These are phyloP conservation scores for Sporobolomyces phaffii DNA, from an alignment of 768 basidiomycete species.

Conservation along the genomic window DNA sequence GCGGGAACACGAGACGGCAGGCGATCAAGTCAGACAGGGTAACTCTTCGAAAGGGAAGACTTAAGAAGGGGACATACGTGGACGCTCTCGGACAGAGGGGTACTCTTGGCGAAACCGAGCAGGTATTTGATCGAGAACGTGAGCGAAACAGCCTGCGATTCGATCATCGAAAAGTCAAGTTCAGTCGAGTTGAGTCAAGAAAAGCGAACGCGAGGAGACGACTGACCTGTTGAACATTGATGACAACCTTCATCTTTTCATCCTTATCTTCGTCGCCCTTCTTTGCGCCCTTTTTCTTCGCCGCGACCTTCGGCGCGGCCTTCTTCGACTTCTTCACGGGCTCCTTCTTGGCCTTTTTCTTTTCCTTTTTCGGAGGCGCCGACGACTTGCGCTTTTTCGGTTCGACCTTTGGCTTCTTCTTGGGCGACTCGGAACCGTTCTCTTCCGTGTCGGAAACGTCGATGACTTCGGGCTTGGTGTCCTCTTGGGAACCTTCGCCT, in stretches of 20 bases:
- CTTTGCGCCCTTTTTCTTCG: conserved; percentile 50
- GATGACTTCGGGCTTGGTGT: conserved; percentile 47
- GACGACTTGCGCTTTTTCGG: conserved; percentile 47
- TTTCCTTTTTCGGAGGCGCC: conserved; percentile 15
- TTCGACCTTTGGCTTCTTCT: conserved; percentile 51
- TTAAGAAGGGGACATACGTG: conserved; percentile 43
- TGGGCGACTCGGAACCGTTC: conserved; percentile 7
- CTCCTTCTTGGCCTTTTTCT: conserved; percentile 25
- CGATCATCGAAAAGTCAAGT: conserved; percentile 46
- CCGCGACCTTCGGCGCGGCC: conserved; percentile 50
- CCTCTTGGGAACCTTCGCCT: conserved; percentile 43
- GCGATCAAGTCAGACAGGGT: too few species aligned
- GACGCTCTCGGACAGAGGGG: conserved; percentile 64
- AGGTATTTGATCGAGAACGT: conserved; percentile 97
- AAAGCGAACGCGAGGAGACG: background rate
- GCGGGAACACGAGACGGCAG: background rate
- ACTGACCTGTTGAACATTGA: conserved; percentile 34
- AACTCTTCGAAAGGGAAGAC: too few species aligned
- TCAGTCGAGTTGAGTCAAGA: background rate
- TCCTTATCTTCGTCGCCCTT: conserved; percentile 36
- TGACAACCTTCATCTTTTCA: conserved; percentile 10
- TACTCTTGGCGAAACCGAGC: conserved; percentile 89
- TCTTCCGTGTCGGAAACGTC: conserved; percentile 41
- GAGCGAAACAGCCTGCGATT: conserved; percentile 80
- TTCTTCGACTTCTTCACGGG: conserved; percentile 32